phyloP scores from a whole-genome alignment of 2,329 filamentous ascomycete species.

The Amphichorda felina region DNA sequence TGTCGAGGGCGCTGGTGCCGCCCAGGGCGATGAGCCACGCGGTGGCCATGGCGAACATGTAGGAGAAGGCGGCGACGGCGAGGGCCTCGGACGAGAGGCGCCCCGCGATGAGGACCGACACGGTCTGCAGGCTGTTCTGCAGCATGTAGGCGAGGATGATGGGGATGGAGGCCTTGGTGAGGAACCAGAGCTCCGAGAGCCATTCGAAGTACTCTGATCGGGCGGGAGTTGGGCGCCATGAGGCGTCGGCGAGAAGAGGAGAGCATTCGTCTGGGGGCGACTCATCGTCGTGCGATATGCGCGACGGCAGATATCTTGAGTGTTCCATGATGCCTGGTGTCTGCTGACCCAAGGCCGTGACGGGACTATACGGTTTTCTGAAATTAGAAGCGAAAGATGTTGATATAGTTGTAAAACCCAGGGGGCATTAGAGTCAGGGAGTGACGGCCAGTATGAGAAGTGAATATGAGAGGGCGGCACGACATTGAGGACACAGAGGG shows the following conservation, averaged over 20 bases:
- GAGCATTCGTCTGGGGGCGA: slow-evolving; percentile 8
- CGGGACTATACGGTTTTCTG: too few species aligned
- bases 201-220: slow-evolving; percentile 7
- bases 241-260: slow-evolving; percentile 5
- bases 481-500: too few species aligned
- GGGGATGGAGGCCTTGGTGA: slow-evolving; percentile 59
- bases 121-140: slow-evolving; percentile 75
- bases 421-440: too few species aligned
- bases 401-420: too few species aligned
- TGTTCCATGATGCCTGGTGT: neutral
- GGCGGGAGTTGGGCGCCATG: neutral
- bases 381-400: too few species aligned
- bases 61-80: slow-evolving; percentile 73
- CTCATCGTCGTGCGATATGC: neutral
- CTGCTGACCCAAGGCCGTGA: too few species aligned
- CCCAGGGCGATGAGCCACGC: slow-evolving; percentile 80
- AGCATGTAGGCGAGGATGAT: slow-evolving; percentile 78
- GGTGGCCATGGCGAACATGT: slow-evolving; percentile 89
- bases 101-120: slow-evolving; percentile 72
- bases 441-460: too few species aligned
- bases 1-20: slow-evolving; percentile 78
- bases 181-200: slow-evolving; percentile 21
- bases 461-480: too few species aligned
- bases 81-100: slow-evolving; percentile 68
- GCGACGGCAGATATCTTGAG: neutral